phyloP scores from a whole-genome alignment of 441 rosid genomes.

The Croton setiger region DNA sequence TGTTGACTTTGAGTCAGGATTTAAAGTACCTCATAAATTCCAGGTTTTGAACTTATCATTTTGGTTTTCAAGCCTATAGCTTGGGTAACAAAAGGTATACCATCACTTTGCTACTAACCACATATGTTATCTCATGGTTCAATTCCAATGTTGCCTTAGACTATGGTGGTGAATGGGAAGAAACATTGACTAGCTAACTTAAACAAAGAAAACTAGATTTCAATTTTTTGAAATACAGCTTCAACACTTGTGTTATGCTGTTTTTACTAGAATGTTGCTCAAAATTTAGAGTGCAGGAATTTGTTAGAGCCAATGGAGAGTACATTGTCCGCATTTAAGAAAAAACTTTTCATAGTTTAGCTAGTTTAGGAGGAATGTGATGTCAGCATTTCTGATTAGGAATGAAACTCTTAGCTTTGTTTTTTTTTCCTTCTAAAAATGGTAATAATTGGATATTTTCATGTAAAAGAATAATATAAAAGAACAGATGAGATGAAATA shows the following conservation, averaged over 20 bases:
- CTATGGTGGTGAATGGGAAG: background rate
- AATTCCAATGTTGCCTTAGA: background rate
- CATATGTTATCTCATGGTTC: background rate
- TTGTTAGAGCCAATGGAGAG: background rate
- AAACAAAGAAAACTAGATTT: background rate
- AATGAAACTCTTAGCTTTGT: background rate
- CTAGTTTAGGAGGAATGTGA: background rate
- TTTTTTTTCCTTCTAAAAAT: background rate
- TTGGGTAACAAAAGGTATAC: background rate
- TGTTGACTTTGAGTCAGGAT: background rate
- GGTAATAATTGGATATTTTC: background rate
- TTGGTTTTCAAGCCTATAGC: background rate
- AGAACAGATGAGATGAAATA: background rate
- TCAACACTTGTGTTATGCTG: background rate
- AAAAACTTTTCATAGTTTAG: background rate
- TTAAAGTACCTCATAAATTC: background rate
- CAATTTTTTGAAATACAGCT: background rate
- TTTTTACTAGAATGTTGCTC: background rate
- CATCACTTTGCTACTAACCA: background rate
- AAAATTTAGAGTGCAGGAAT: background rate
- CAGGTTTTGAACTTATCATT: background rate
- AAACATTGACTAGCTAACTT: background rate
- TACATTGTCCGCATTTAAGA: background rate
- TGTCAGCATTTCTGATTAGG: background rate
- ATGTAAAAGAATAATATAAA: background rate